Conservation (phyloP, 352 stramenopile species). For the Globisporangium nagaii region DNA sequence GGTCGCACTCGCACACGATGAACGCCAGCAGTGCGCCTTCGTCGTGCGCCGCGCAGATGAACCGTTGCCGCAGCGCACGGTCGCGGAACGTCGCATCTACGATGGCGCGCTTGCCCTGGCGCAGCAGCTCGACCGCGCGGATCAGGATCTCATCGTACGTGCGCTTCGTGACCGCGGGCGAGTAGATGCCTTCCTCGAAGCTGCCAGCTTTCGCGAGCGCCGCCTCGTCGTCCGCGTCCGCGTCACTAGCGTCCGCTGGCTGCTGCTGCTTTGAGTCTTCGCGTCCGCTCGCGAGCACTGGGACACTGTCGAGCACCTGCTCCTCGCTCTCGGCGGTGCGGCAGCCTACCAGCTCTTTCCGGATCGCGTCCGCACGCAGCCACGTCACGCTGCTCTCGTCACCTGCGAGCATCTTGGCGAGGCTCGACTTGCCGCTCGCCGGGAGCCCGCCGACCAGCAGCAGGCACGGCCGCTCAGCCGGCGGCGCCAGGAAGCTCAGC, state of each 20-base stretch:
- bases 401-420: conserved; percentile 41
- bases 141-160: conserved; percentile 66
- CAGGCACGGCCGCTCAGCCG: conserved; percentile 39
- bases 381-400: conserved; percentile 40
- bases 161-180: conserved; percentile 41
- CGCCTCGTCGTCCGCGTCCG: conserved; percentile 6
- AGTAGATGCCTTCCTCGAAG: conserved; percentile 60
- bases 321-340: neutral
- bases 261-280: neutral
- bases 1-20: conserved; percentile 59
- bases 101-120: conserved; percentile 44
- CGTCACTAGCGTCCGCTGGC: conserved; percentile 1
- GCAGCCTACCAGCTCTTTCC: conserved; percentile 45
- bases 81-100: conserved; percentile 65
- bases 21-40: conserved; percentile 52
- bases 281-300: neutral
- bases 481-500: conserved; percentile 37
- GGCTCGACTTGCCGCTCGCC: conserved; percentile 58
- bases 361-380: conserved; percentile 57
- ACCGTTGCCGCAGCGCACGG: conserved; percentile 27
- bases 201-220: conserved; percentile 10
- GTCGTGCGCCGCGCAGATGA: conserved; percentile 30
- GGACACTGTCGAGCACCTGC: neutral
- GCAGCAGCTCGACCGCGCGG: conserved; percentile 25
- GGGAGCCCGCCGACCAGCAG: conserved; percentile 54